Percentiles rank a stretch among this genome's conserved stretches.
Evolutionary conservation across 2,329 filamentous ascomycete genomes (phyloP).

Genomic region (Colletotrichum sp.): DNA sequence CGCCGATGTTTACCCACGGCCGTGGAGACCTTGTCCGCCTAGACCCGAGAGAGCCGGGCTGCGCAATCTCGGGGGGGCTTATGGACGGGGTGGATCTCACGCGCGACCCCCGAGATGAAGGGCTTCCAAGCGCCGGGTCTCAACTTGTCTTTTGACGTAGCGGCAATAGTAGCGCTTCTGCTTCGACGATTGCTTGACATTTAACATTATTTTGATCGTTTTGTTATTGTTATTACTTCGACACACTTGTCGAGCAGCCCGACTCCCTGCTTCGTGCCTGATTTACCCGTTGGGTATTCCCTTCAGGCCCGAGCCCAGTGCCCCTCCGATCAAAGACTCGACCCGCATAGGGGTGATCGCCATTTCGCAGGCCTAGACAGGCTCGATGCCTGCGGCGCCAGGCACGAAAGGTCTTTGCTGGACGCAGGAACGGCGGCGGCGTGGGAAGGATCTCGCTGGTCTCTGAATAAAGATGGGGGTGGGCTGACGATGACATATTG

Average conservation of each 20-base stretch:
- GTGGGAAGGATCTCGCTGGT: not conserved
- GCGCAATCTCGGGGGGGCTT: not conserved
- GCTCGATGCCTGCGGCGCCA: conserved; percentile 16
- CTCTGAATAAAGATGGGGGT: not conserved
- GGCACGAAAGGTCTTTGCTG: not conserved
- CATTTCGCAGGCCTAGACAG: not conserved
- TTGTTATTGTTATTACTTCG: not conserved
- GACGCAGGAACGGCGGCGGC: not conserved
- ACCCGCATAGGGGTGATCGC: not conserved
- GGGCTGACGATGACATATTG: not conserved
- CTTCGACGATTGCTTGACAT: not conserved
- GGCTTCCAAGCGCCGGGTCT: not conserved
- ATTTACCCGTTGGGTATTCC: not conserved
- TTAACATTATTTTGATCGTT: not conserved
- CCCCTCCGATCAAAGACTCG: not conserved
- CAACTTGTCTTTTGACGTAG: not conserved
- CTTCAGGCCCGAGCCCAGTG: not conserved
- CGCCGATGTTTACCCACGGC: not conserved
- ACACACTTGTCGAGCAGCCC: not conserved
- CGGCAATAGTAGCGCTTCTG: not conserved
- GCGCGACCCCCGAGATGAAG: not conserved
- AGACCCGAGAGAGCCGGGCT: not conserved
- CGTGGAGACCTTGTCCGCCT: not conserved
- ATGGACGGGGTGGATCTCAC: not conserved
- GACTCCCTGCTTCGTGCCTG: not conserved